phyloP scores from a whole-genome alignment of 805 yeast species.

The Scheffersomyces ergatensis region DNA sequence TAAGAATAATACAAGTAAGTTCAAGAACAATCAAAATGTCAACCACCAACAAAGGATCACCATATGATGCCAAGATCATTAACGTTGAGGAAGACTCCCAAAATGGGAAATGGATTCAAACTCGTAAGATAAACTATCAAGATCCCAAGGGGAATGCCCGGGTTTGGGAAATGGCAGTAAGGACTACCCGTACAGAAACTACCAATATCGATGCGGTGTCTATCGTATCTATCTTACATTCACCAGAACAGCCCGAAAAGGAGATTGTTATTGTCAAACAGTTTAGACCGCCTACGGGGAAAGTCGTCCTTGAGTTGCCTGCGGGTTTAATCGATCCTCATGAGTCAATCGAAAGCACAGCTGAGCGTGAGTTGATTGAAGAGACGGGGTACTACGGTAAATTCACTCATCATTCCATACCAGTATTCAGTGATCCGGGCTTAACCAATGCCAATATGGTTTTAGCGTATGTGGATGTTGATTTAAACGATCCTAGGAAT shows the following conservation, averaged over 20 bases:
- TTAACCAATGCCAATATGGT: slow-evolving; percentile 83
- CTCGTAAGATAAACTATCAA: slow-evolving; percentile 63
- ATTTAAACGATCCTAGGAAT: slow-evolving; percentile 64
- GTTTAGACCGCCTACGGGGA: slow-evolving; percentile 88
- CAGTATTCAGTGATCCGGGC: slow-evolving; percentile 77
- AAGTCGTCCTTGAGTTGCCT: slow-evolving; percentile 89
- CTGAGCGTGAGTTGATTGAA: slow-evolving; percentile 82
- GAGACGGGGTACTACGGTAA: slow-evolving; percentile 90
- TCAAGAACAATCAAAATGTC: slow-evolving; percentile 3
- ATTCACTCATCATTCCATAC: slow-evolving; percentile 32
- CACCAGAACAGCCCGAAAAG: slow-evolving; percentile 37
- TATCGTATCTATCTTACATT: slow-evolving; percentile 67
- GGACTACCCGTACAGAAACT: slow-evolving; percentile 64
- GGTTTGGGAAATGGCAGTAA: slow-evolving; percentile 88
- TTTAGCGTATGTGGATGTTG: slow-evolving; percentile 76
- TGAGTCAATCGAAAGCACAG: slow-evolving; percentile 76
- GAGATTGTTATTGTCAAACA: slow-evolving; percentile 74
- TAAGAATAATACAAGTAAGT: no score
- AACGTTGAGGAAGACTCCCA: slow-evolving; percentile 29
- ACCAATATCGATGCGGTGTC: slow-evolving; percentile 87
- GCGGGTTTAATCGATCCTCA: slow-evolving; percentile 91
- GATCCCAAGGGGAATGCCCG: slow-evolving; percentile 69
- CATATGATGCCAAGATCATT: slow-evolving; percentile 30
- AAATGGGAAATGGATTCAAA: slow-evolving; percentile 45
- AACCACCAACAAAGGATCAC: slow-evolving; percentile 28